Base-by-base conservation (phyloP, 352 stramenopile genomes). In the Globisporangium alternatum region DNA sequence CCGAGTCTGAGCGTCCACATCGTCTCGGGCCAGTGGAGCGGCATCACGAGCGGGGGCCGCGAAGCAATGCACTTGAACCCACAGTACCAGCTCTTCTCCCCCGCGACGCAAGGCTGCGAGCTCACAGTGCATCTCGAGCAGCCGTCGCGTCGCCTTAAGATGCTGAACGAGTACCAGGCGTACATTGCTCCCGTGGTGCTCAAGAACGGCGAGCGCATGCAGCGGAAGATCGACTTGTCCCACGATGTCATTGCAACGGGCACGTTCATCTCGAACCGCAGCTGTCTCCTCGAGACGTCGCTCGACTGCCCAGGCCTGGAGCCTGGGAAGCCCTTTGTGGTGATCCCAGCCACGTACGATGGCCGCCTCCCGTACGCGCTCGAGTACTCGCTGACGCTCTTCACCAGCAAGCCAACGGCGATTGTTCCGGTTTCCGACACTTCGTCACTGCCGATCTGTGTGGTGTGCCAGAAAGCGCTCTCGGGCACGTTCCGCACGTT, bases 181-280 rank as follows among this genome's bases (percentile, higher is more conserved):
- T 95, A 89, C 65, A 85, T 95, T 55, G 81, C 86, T 10, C 86
- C 84, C 0, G 74, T 95, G 53, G 78, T 95, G n/a, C 76, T 91
- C 13, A 88, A 86, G 57, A 81, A 93, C 64, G 86, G 81, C 5
- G 75, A 83, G 57, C 72, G 74, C 12, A 73, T 76, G 53, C 74
- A 81, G 56, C 83, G 86, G 54, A 95, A 95, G 60, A 90, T 95
- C 64, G 86, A 95, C 60, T 62, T 95, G n/a, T 83, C 72, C 10
- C 72, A 84, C 33, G 84, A 95, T 57, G 80, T 95, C 10, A 68
- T 95, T 28, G 78, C 84, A 51, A 93, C 79, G 5, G 86, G 86
- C 37, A 95, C 84, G 12, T 95, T 95, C 63, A 92, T 95, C 55
- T 95, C 86, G 33, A 95, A 88, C 70, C 83, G 86, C 43, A 93